These are phyloP conservation scores for Citrullus colocynthis DNA, from an alignment of 306 rosid genomes.

Conservation along the genomic window DNA sequence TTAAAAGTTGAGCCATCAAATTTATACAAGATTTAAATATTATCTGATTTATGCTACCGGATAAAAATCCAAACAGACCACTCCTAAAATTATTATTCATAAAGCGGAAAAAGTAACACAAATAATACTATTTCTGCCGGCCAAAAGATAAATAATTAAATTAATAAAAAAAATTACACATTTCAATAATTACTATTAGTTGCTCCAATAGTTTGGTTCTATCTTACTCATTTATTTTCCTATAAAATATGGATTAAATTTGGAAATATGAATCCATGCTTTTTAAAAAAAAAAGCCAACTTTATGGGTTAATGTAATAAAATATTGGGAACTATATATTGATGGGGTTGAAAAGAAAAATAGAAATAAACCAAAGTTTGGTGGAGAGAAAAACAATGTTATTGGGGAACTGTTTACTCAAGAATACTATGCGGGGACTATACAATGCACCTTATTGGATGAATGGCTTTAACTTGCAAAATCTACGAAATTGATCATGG, in stretches of 20 bases:
- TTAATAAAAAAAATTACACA: background rate
- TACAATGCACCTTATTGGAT: conserved; percentile 16
- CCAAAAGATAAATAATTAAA: background rate
- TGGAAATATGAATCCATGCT: background rate
- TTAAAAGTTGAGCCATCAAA: too few species aligned
- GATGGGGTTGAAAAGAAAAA: background rate
- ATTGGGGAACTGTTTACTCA: background rate
- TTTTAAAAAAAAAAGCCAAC: background rate
- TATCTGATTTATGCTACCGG: background rate
- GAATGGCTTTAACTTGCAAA: background rate
- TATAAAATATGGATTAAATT: background rate
- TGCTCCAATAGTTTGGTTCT: background rate
- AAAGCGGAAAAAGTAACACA: background rate
- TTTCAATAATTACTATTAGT: background rate
- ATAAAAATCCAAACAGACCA: background rate
- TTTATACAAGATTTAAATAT: too few species aligned
- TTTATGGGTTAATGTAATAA: background rate
- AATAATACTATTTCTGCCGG: background rate
- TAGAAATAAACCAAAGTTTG: background rate
- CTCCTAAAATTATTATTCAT: background rate
- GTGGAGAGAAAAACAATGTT: background rate
- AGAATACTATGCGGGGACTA: conserved; percentile 18
- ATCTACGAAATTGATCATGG: background rate
- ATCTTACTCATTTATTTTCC: background rate
- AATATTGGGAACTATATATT: background rate